These are phyloP conservation scores for Podosphaera fusca DNA, from an alignment of 2,329 filamentous ascomycete species.

Conservation along the genomic window DNA sequence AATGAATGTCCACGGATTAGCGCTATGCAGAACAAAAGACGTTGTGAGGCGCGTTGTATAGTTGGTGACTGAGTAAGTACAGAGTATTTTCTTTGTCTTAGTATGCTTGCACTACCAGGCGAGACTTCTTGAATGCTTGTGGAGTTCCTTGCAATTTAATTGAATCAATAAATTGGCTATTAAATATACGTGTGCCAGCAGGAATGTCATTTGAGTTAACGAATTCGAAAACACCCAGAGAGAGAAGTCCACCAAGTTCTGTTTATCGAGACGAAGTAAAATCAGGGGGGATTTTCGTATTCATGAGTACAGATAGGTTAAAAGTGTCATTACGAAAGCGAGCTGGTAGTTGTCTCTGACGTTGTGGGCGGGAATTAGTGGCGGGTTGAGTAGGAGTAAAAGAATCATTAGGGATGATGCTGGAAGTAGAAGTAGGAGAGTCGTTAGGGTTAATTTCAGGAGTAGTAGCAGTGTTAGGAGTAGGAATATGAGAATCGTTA, in stretches of 20 bases:
- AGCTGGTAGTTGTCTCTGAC: not conserved
- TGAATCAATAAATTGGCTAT: not conserved
- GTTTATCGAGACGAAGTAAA: not conserved
- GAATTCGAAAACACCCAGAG: not conserved
- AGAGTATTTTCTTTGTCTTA: too few relatives aligned
- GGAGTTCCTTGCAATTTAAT: not conserved
- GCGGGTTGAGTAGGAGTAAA: too few relatives aligned
- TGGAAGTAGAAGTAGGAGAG: too few relatives aligned
- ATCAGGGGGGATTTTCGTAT: not conserved
- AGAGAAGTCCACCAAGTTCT: not conserved
- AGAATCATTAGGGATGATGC: too few relatives aligned
- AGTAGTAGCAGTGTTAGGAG: too few relatives aligned
- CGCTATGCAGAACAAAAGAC: too few relatives aligned
- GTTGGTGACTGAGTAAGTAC: too few relatives aligned
- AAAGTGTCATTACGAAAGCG: not conserved
- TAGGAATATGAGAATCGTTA: too few relatives aligned
- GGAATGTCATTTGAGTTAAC: not conserved
- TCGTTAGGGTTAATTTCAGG: too few relatives aligned
- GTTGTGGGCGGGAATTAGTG: not conserved
- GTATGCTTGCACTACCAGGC: not conserved
- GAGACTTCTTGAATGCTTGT: not conserved
- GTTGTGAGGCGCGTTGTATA: too few relatives aligned
- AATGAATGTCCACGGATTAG: too few relatives aligned
- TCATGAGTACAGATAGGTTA: not conserved
- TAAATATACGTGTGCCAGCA: not conserved